Evolutionary conservation across 2,329 filamentous ascomycete species (phyloP).

Genomic region (Cercospora sp.): DNA sequence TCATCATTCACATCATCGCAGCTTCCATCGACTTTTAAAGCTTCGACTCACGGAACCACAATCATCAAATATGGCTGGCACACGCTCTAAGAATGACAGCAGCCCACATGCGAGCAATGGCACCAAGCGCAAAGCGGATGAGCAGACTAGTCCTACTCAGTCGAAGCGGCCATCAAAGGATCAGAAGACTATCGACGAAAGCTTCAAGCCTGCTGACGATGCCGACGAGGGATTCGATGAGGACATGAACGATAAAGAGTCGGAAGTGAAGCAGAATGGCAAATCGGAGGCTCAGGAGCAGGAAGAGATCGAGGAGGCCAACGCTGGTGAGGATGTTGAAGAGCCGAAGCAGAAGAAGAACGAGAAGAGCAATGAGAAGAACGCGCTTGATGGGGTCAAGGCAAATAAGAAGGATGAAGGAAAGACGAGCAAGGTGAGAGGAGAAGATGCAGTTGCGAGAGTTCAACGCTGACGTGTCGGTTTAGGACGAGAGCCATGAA

Average conservation of each 20-base stretch:
- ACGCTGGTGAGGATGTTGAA: constrained; percentile 16
- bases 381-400: constrained; percentile 35
- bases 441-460: neutral
- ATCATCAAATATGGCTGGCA: constrained; percentile 11
- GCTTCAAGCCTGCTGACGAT: constrained; percentile 13
- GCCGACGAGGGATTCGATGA: constrained; percentile 30
- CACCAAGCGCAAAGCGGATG: constrained; percentile 22
- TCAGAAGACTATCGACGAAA: constrained; percentile 10
- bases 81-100: constrained; percentile 19
- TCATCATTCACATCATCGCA: neutral
- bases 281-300: constrained; percentile 33
- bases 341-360: constrained; percentile 4
- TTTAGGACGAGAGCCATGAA: constrained; percentile 18
- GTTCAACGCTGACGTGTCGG: neutral
- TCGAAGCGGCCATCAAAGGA: constrained; percentile 40
- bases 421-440: constrained; percentile 32
- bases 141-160: constrained; percentile 36
- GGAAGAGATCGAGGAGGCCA: constrained; percentile 27
- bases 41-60: neutral
- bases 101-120: constrained; percentile 12
- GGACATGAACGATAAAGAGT: constrained; percentile 34
- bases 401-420: constrained; percentile 35
- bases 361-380: constrained; percentile 20
- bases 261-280: constrained; percentile 17
- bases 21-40: neutral